These are phyloP conservation scores for Fusarium sp. DNA, from an alignment of 2,329 filamentous ascomycete genomes.

Conservation along the genomic window DNA sequence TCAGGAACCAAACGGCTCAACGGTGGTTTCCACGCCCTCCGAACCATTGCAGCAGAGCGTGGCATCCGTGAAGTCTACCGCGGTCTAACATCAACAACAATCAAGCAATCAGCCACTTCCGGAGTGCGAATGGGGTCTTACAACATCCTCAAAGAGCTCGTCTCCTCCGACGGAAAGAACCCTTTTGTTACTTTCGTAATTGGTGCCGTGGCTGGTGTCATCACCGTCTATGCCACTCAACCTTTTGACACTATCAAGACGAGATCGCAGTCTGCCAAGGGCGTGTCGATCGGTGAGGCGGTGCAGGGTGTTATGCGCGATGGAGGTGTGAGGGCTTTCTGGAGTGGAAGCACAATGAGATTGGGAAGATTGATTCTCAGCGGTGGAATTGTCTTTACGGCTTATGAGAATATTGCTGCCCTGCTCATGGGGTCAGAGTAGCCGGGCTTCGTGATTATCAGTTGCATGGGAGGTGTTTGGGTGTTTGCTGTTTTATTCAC, in stretches of 20 bases:
- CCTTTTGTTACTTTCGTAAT: slow-evolving; percentile 68
- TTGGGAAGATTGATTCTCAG: slow-evolving; percentile 73
- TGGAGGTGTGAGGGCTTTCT: slow-evolving; percentile 71
- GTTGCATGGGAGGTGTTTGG: not conserved
- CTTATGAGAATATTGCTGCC: slow-evolving; percentile 68
- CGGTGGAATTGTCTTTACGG: slow-evolving; percentile 75
- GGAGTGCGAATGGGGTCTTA: slow-evolving; percentile 64
- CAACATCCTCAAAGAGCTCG: slow-evolving; percentile 58
- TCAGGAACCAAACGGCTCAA: slow-evolving; percentile 47
- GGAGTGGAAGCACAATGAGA: slow-evolving; percentile 77
- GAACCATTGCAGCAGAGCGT: slow-evolving; percentile 54
- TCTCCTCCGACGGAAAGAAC: slow-evolving; percentile 43
- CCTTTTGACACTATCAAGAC: slow-evolving; percentile 76
- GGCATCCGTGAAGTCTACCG: slow-evolving; percentile 60
- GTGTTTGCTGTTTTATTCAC: not conserved
- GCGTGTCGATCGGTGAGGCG: slow-evolving; percentile 69
- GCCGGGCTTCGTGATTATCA: fast-evolving
- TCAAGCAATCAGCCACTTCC: slow-evolving; percentile 63
- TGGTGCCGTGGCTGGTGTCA: slow-evolving; percentile 70
- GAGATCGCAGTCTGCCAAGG: slow-evolving; percentile 69
- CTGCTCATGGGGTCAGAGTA: slow-evolving; percentile 25
- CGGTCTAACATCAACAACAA: slow-evolving; percentile 59
- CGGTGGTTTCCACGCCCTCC: slow-evolving; percentile 51
- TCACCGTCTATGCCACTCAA: slow-evolving; percentile 71
- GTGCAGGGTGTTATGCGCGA: slow-evolving; percentile 67